phyloP scores from a whole-genome alignment of 2,329 filamentous ascomycete species.

The Arthrobotrys conoides region DNA sequence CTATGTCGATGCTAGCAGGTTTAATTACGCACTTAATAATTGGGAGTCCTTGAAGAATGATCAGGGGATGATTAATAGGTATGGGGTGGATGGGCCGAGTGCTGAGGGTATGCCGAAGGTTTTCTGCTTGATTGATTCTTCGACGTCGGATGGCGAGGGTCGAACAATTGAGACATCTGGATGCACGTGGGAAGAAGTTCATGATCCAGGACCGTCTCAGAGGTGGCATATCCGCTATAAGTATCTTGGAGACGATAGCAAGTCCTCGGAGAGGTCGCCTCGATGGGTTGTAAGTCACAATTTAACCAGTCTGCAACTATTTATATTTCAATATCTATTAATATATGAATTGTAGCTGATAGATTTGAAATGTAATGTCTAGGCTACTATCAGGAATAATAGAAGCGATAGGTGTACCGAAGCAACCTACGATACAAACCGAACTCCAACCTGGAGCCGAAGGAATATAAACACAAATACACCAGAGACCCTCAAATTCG shows the following conservation, averaged over 20 bases:
- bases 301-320: too few species aligned
- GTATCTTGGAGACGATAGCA: neutral
- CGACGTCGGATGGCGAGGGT: neutral
- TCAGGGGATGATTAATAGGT: neutral
- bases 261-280: neutral
- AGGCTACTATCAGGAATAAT: neutral
- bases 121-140: constrained; percentile 5
- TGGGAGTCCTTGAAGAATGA: constrained; percentile 6
- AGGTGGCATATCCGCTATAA: constrained; percentile 11
- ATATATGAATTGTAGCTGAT: too few species aligned
- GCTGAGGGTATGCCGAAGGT: neutral
- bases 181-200: constrained; percentile 5
- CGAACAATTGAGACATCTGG: neutral
- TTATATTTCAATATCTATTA: too few species aligned
- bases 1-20: neutral
- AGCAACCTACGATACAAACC: neutral
- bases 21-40: neutral
- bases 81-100: neutral
- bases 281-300: neutral
- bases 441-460: neutral
- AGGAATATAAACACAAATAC: neutral
- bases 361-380: neutral
- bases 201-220: neutral
- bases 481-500: neutral
- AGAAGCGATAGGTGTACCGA: neutral